These are phyloP conservation scores for Boletus hoseneyae DNA, from an alignment of 1,284 basidiomycete species.

Conservation along the genomic window DNA sequence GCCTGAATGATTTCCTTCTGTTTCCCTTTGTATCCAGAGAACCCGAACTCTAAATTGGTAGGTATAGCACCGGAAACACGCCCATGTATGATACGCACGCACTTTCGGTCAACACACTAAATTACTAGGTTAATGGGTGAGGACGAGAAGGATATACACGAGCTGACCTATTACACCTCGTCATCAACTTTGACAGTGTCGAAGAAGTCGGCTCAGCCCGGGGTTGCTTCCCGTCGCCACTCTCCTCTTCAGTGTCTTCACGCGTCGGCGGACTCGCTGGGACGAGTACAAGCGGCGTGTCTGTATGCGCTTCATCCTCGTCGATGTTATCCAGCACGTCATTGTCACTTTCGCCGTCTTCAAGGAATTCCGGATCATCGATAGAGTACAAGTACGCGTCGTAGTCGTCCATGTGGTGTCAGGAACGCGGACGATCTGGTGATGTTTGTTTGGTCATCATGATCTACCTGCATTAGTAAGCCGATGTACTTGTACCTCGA, in stretches of 20 bases:
- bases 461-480: no score
- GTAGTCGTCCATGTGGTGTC: conserved; percentile 24
- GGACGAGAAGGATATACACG: not conserved
- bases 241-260: not conserved
- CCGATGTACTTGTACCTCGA: no score
- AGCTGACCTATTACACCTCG: conserved; percentile 20
- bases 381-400: conserved; percentile 24
- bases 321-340: conserved; percentile 25
- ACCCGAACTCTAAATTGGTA: conserved; percentile 57
- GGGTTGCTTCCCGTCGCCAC: not conserved
- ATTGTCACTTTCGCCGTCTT: conserved; percentile 18
- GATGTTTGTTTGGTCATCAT: not conserved
- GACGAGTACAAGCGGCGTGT: conserved; percentile 11
- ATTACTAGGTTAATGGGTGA: not conserved
- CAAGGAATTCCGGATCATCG: conserved; percentile 11
- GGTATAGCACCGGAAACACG: not conserved
- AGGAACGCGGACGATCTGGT: not conserved
- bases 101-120: conserved; percentile 25
- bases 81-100: conserved; percentile 14
- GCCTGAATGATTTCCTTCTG: conserved; percentile 75
- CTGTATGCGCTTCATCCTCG: conserved; percentile 11
- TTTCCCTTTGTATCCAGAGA: conserved; percentile 66
- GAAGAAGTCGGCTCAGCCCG: not conserved
- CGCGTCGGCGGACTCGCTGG: conserved; percentile 13
- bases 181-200: conserved; percentile 3